phyloP scores from a whole-genome alignment of 805 yeast genomes.

The Wickerhamomyces xylosicus region DNA sequence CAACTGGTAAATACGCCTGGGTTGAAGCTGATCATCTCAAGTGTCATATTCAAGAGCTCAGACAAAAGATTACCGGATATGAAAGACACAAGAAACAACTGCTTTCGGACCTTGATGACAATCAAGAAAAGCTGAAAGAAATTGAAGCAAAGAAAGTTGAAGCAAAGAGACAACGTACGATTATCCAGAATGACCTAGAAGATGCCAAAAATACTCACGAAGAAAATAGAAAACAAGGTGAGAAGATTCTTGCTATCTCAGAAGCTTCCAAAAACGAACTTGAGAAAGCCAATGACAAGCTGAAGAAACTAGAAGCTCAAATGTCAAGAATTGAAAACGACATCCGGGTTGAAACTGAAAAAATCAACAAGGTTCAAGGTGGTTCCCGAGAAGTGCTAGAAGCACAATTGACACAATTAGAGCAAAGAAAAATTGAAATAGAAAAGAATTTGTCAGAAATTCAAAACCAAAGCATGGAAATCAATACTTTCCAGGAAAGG shows the following conservation, averaged over 20 bases:
- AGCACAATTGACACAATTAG: constrained; percentile 5
- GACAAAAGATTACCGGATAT: constrained; percentile 9
- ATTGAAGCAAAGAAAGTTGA: background rate
- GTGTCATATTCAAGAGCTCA: constrained; percentile 4
- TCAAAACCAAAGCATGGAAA: background rate
- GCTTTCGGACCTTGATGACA: constrained; percentile 1
- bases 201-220: constrained; percentile 10
- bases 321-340: constrained; percentile 10
- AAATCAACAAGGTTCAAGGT: constrained; percentile 19
- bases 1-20: constrained; percentile 42
- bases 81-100: constrained; percentile 4
- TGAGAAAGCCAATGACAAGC: constrained; percentile 10
- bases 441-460: no score
- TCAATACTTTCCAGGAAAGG: background rate
- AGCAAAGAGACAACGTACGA: constrained; percentile 2
- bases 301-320: constrained; percentile 10
- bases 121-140: constrained; percentile 1
- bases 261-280: constrained; percentile 13
- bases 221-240: constrained; percentile 5
- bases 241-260: constrained; percentile 4
- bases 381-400: constrained; percentile 15
- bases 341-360: constrained; percentile 17
- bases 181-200: constrained; percentile 10
- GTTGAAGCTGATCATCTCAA: constrained; percentile 23
- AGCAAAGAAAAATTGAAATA: background rate